Conservation (phyloP, 228 moss, liverwort and hornwort genomes). For the Sphagnum fallax region DNA sequence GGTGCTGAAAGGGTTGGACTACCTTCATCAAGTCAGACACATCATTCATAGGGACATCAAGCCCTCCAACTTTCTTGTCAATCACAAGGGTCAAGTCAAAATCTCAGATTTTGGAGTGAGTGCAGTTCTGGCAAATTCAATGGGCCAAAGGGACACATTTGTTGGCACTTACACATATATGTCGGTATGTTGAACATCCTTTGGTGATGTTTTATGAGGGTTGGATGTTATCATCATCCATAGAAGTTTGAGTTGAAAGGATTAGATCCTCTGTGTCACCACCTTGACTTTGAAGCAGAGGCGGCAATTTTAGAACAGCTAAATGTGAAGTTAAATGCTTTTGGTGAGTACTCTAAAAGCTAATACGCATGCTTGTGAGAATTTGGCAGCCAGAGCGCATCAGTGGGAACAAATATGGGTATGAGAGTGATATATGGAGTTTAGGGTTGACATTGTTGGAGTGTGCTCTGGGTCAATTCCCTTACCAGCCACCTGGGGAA, state of each 20-base stretch:
- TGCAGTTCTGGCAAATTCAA: slow-evolving; percentile 66
- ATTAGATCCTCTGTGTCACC: no score
- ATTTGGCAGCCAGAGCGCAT: slow-evolving; percentile 68
- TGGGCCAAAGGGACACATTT: slow-evolving; percentile 68
- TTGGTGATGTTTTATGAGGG: no score
- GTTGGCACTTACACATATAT: slow-evolving; percentile 83
- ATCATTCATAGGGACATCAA: slow-evolving; percentile 83
- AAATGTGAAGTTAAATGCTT: no score
- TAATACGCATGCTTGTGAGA: not conserved
- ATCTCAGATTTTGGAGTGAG: slow-evolving; percentile 90
- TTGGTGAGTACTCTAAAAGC: no score
- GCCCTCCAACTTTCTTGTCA: slow-evolving; percentile 78
- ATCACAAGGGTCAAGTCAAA: slow-evolving; percentile 71
- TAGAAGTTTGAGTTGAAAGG: no score
- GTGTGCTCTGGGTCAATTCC: slow-evolving; percentile 74
- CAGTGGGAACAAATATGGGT: slow-evolving; percentile 58
- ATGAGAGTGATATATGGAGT: slow-evolving; percentile 86
- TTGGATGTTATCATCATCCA: no score
- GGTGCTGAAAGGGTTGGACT: slow-evolving; percentile 68
- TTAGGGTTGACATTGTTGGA: slow-evolving; percentile 73
- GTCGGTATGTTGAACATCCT: slow-evolving; percentile 42
- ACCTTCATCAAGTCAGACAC: slow-evolving; percentile 70
- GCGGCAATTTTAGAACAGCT: no score
- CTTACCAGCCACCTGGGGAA: slow-evolving; percentile 63
- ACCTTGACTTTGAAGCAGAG: no score